Evolutionary conservation across 2,329 filamentous ascomycete species (phyloP), one percentile per base, ranked within the genome.

Genomic region (Metarhizium album): DNA sequence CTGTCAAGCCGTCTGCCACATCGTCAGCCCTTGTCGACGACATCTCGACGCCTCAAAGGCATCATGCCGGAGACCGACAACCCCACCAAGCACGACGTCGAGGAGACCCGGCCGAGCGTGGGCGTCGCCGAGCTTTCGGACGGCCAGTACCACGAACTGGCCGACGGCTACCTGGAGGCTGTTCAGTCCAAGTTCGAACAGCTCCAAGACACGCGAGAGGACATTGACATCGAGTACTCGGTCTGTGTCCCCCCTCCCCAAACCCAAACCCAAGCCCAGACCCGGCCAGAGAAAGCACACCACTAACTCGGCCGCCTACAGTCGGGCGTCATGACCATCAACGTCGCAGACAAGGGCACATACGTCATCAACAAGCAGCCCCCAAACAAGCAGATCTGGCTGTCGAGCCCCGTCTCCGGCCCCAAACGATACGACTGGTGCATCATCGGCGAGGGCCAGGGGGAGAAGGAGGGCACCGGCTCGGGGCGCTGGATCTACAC

Each of bases 331-430:
- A 76, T 97, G 59, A 90, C 83, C 55, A 75, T 97, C 61, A 75
- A 72, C 6, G 80, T 87, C 59, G 80, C 82, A 1, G 72, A 76
- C 13, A 74, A 81, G 47, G 90, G 90, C 55, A 91, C 82, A 29
- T 98, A 94, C 65, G 87, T 98, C 53, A 79, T 98, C 71, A 98
- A 98, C 79, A 98, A 98, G 70, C 93, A 98, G 68, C 93, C 93
- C 0, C 90, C 91, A 20, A 97, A 96, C 75, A 93, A 90, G 74
- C 93, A 86, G 66, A 95, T 98, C 64, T 98, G 93, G 93, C 81
- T 97, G 45, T 93, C 88, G 37, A 95, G 89, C 42, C 93, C 93
- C 3, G 74, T 89, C 49, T 90, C 87, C 5, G 93, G 93, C 0
- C 93, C 93, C 14, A 96, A 96, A 71, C 84, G 91, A 52, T 98